phyloP scores from a whole-genome alignment of 257 asterid species.

The Parsonsia alboflavescens region DNA sequence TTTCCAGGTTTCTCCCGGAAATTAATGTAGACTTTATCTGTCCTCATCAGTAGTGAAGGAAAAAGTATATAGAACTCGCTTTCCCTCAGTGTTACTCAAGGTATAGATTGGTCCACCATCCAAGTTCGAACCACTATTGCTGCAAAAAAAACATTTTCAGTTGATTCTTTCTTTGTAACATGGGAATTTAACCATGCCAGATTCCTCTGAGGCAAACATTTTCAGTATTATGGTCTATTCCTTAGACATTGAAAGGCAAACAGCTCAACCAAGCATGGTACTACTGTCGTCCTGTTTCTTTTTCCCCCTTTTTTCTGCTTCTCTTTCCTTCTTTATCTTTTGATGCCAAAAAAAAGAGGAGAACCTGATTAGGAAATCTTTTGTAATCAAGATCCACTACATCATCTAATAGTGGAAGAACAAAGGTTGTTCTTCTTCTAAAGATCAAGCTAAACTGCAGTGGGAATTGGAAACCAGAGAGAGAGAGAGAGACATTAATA shows the following conservation, averaged over 20 bases:
- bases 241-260: background rate
- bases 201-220: background rate
- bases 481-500: no score
- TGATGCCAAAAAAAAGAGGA: background rate
- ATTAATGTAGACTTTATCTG: conserved; percentile 1
- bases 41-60: background rate
- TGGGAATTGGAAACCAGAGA: no score
- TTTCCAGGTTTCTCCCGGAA: background rate
- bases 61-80: background rate
- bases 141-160: conserved; percentile 2
- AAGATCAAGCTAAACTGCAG: background rate
- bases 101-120: conserved; percentile 24
- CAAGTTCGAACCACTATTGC: conserved; percentile 1
- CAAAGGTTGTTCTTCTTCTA: background rate
- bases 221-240: background rate
- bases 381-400: background rate
- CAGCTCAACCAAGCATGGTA: conserved; percentile 6
- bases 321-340: background rate
- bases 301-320: background rate
- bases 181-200: background rate
- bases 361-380: background rate
- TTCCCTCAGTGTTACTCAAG: conserved; percentile 27
- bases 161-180: background rate
- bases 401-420: background rate
- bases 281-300: background rate